Evolutionary conservation across 257 asterid species (phyloP), one percentile per base, ranked within the genome.

Genomic region (Avicennia marina): DNA sequence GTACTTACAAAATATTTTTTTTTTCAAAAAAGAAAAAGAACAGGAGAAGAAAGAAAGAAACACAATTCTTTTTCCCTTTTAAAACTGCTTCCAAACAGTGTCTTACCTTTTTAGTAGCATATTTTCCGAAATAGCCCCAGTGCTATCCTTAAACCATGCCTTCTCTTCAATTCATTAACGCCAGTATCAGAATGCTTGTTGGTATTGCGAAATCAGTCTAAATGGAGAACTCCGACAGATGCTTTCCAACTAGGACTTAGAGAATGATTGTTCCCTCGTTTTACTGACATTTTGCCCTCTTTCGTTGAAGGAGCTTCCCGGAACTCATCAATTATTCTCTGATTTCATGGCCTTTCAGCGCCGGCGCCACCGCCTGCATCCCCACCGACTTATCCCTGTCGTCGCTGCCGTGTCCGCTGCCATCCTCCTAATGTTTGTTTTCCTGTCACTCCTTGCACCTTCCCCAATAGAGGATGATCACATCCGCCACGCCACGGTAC

Each of bases 391-490:
- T 16, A 47, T 89, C 63, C 95, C 86, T 10, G 70, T 63, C 36
- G 66, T 87, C 56, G 66, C 75, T 32, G 71, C 75, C 69, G 62
- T 75, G 39, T 85, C 84, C 56, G 78, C 72, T 57, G 69, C 85
- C 47, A 77, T 93, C 40, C 77, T 93, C 4, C 39, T 93, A 52
- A 62, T 91, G 0, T 81, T 80, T 31, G 69, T 77, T 52, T 50
- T 74, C 65, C 62, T 90, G 61, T 83, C 81, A 16, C 68, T 85
- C 38, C 84, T 85, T 11, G 94, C 94, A 2, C 98, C 98, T 10
- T 72, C 94, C 21, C 95, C 95, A 1, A 10, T 44, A 26, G 86
- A 80, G 25, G 32, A 65, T 52, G 83, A 67, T 76, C 89, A 67
- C 69, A 73, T 73, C 64, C 80, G 42, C 56, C 75, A 17, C 53